phyloP scores from a whole-genome alignment of 2,329 filamentous ascomycete species.

The Chrysoporthe cubensis region DNA sequence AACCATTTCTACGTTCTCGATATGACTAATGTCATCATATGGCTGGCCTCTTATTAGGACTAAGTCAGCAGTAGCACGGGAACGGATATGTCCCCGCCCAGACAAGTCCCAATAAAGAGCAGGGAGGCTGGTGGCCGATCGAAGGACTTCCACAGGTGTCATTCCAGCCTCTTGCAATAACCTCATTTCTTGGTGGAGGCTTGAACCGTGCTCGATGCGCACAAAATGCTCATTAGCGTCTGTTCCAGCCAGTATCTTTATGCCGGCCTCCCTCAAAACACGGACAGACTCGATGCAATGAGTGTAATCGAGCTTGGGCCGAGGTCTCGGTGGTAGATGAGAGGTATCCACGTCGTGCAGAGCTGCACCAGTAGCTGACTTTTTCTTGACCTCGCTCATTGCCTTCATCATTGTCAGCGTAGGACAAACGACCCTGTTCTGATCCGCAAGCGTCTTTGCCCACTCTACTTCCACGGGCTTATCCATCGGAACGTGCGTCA shows the following conservation, averaged over 20 bases:
- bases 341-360: neutral
- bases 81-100: neutral
- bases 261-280: neutral
- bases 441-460: neutral
- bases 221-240: neutral
- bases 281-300: neutral
- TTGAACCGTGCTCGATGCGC: neutral
- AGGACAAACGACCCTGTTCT: constrained; percentile 4
- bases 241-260: constrained; percentile 1
- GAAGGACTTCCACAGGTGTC: neutral
- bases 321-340: neutral
- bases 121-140: constrained; percentile 6
- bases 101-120: constrained; percentile 1
- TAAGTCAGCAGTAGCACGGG: neutral
- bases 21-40: neutral
- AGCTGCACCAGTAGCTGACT: neutral
- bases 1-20: neutral
- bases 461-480: neutral
- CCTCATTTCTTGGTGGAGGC: constrained; percentile 3
- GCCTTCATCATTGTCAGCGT: constrained; percentile 1
- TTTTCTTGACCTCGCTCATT: neutral
- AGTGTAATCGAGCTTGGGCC: neutral
- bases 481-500: constrained; percentile 9
- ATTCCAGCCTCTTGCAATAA: constrained; percentile 9
- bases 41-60: neutral